Conservation (phyloP, 352 stramenopile genomes). For the Globisporangium nunn region DNA sequence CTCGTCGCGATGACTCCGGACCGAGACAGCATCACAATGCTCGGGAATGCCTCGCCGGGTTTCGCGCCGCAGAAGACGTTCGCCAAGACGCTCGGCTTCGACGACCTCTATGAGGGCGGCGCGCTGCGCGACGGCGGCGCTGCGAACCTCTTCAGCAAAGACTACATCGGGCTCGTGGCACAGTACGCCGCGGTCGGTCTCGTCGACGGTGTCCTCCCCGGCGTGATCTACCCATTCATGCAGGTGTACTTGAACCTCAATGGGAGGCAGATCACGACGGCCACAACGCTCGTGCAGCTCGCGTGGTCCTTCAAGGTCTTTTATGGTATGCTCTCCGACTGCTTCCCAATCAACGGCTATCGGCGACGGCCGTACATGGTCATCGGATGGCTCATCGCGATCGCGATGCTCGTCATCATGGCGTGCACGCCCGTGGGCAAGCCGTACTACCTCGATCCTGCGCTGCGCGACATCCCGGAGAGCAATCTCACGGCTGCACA, state of each 20-base stretch:
- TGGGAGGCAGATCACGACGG: constrained; percentile 26
- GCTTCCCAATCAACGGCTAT: constrained; percentile 43
- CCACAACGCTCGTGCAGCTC: constrained; percentile 31
- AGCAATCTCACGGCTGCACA: constrained; percentile 20
- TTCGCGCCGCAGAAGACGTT: constrained; percentile 8
- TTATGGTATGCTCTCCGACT: constrained; percentile 48
- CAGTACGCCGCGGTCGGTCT: constrained; percentile 21
- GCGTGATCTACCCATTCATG: constrained; percentile 22
- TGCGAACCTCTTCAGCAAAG: constrained; percentile 25
- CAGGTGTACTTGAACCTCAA: constrained; percentile 29
- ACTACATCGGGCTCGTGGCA: constrained; percentile 21
- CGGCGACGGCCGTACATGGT: constrained; percentile 48
- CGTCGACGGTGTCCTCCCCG: constrained; percentile 15
- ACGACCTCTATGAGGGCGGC: constrained; percentile 25
- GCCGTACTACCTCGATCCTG: constrained; percentile 33
- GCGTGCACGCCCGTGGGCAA: constrained; percentile 25
- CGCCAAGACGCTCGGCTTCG: constrained; percentile 8
- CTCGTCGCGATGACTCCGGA: constrained; percentile 7
- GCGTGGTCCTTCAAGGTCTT: constrained; percentile 54
- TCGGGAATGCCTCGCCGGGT: neutral
- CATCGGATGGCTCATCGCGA: constrained; percentile 35
- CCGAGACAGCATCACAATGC: constrained; percentile 15
- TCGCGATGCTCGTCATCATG: constrained; percentile 39
- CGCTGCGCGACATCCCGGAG: constrained; percentile 18
- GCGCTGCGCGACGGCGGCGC: constrained; percentile 31